Conservation (phyloP, 164 flowering plant species). For the Macadamia tetraphylla region DNA sequence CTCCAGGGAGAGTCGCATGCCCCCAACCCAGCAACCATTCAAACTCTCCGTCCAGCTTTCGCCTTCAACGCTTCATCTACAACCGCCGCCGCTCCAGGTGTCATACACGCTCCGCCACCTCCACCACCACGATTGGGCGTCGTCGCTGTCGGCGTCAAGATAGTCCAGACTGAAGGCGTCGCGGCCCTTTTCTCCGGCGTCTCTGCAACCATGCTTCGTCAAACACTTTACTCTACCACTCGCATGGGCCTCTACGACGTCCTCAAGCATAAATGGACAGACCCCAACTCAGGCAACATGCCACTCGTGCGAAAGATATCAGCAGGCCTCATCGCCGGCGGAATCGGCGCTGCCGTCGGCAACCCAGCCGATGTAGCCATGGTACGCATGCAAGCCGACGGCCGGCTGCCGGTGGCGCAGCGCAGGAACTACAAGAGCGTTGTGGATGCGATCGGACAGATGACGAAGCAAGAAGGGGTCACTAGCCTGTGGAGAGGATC, state of each 20-base stretch:
- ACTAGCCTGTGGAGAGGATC: slow-evolving; percentile 85
- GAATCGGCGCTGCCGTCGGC: slow-evolving; percentile 77
- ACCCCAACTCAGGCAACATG: slow-evolving; percentile 47
- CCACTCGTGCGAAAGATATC: slow-evolving; percentile 48
- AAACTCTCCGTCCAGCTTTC: slow-evolving; percentile 38
- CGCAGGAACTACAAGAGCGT: slow-evolving; percentile 82
- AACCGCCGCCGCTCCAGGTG: slow-evolving; percentile 5
- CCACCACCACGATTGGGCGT: slow-evolving; percentile 42
- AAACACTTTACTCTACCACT: slow-evolving; percentile 81
- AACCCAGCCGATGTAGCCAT: slow-evolving; percentile 95
- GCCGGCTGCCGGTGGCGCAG: slow-evolving; percentile 62
- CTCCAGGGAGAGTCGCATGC: slow-evolving; percentile 52
- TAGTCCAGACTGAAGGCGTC: slow-evolving; percentile 58
- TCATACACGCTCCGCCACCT: slow-evolving; percentile 10
- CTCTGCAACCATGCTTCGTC: slow-evolving; percentile 87
- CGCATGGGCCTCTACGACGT: slow-evolving; percentile 88
- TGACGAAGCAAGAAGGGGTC: slow-evolving; percentile 61
- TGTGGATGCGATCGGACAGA: slow-evolving; percentile 59
- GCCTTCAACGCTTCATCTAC: slow-evolving; percentile 21
- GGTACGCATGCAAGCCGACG: slow-evolving; percentile 97
- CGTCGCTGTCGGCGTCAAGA: slow-evolving; percentile 42
- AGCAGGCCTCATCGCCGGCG: slow-evolving; percentile 79
- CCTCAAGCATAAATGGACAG: slow-evolving; percentile 66
- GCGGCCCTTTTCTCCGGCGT: slow-evolving; percentile 73
- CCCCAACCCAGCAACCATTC: slow-evolving; percentile 7